Conservation (phyloP, 2,329 filamentous ascomycete species). For the Epichloe uncinata region DNA sequence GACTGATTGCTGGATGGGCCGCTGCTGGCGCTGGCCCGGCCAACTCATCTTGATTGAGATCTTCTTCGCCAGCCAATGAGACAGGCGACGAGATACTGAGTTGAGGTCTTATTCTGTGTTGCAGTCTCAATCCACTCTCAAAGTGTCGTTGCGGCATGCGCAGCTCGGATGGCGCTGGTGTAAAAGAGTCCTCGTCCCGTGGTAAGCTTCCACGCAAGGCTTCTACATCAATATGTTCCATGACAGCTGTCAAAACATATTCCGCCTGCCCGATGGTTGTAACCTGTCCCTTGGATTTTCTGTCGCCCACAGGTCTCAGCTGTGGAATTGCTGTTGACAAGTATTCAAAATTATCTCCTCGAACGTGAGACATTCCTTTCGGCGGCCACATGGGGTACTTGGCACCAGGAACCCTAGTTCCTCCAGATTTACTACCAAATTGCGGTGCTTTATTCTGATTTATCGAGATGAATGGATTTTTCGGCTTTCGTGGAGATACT, state of each 20-base stretch:
- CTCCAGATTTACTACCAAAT: constrained; percentile 30
- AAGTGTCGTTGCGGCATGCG: constrained; percentile 43
- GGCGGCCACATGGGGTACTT: constrained; percentile 60
- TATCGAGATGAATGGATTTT: constrained; percentile 16
- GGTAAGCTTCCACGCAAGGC: constrained; percentile 16
- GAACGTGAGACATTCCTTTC: constrained; percentile 49
- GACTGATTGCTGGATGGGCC: constrained; percentile 44
- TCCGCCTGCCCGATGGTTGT: constrained; percentile 28
- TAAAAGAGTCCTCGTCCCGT: constrained; percentile 24
- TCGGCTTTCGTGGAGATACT: constrained; percentile 33
- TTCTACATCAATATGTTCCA: constrained; percentile 14
- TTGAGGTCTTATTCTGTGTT: constrained; percentile 32
- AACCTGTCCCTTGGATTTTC: constrained; percentile 38
- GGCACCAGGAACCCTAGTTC: constrained; percentile 51
- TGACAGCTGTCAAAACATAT: constrained; percentile 25
- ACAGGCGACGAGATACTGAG: constrained; percentile 21
- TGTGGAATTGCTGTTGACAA: neutral
- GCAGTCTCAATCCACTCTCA: constrained; percentile 42
- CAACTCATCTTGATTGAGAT: constrained; percentile 24
- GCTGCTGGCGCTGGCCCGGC: constrained; percentile 9
- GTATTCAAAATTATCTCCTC: constrained; percentile 24
- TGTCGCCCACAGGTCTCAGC: constrained; percentile 8
- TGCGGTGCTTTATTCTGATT: constrained; percentile 19
- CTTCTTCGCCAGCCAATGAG: constrained; percentile 6
- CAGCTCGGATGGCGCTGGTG: constrained; percentile 33